Conservation (phyloP, 176 grass and related monocot genomes). For the Raddia distichophylla region DNA sequence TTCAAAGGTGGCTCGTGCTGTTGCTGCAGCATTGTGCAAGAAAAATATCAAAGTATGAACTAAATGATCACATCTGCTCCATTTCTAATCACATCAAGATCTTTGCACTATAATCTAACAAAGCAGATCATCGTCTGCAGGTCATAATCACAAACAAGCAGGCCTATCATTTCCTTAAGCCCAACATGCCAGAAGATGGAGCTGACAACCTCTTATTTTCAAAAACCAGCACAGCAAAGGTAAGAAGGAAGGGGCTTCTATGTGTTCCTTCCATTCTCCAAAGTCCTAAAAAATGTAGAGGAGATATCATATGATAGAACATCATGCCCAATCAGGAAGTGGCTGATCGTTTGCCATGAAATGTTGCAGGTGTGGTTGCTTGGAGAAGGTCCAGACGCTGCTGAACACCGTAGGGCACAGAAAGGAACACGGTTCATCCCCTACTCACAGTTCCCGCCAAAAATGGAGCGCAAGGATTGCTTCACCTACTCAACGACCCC, state of each 20-base stretch:
- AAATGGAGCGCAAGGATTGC: slow-evolving; percentile 58
- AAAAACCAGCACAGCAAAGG: slow-evolving; percentile 52
- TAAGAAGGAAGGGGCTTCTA: slow-evolving; percentile 31
- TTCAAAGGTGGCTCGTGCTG: slow-evolving; percentile 63
- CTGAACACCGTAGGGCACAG: slow-evolving; percentile 59
- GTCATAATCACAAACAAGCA: slow-evolving; percentile 72
- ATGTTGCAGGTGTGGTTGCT: slow-evolving; percentile 74
- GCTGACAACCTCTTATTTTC: slow-evolving; percentile 58
- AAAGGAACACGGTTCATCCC: slow-evolving; percentile 79
- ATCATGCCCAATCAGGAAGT: slow-evolving; percentile 18
- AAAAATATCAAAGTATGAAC: slow-evolving; percentile 72
- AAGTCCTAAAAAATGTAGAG: neutral
- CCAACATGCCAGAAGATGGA: slow-evolving; percentile 52
- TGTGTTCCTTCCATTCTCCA: neutral
- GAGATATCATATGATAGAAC: neutral
- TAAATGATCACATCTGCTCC: neutral
- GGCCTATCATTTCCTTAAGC: slow-evolving; percentile 68
- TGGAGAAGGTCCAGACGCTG: slow-evolving; percentile 65
- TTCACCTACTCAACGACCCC: slow-evolving; percentile 74
- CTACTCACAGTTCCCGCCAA: slow-evolving; percentile 72
- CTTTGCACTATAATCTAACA: slow-evolving; percentile 9
- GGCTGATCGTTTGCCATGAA: slow-evolving; percentile 7
- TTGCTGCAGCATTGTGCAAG: slow-evolving; percentile 65
- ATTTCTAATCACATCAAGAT: neutral
- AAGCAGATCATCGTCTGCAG: slow-evolving; percentile 43